Evolutionary conservation across 2,329 filamentous ascomycete species (phyloP), one percentile per base, ranked within the genome.

Genomic region (Botrytis pseudocinerea): DNA sequence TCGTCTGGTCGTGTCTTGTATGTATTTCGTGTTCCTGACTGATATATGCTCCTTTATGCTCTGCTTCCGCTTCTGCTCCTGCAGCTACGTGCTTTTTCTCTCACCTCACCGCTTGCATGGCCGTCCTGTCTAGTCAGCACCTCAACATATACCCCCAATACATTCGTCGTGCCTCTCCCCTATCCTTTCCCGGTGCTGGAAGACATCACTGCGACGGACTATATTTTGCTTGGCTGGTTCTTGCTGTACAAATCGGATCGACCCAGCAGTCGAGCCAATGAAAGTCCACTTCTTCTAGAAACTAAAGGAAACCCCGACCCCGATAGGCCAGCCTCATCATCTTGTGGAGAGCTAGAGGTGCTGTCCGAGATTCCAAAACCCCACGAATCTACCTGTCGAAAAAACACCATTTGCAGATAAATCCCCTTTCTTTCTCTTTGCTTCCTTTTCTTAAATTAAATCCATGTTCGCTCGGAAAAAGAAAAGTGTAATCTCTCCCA

Each of bases 261-360:
- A 12, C 40, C 54, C 40, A 61, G 32, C 25, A 46, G 46, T 38
- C 7, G 20, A 61, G 12, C 66, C 66, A 69, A 69, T 69, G 0
- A 61, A 20, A 44, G 35, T 35, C 22, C 51, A 22, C 46, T 20
- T 61, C 38, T 46, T 60, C 51, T 40, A 69, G 44, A 44, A 61
- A 69, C 25, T 46, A 61, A 61, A 32, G 44, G 20, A 59, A 61
- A 7, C 38, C 51, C 54, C 12, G 22, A 35, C 38, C 54, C 22
- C 32, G 51, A 69, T 69, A 69, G 66, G 66, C n/a, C 66, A 69
- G 66, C 54, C 66, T 69, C 66, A 69, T 69, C 54, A 69, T 14
- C 66, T 59, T 61, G 61, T 61, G 59, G 40, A 48, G 69, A 61
- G 54, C 51, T 60, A 69, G 35, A 54, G 32, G 35, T 54, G 65